A percentile compares a stretch with the other conserved stretches of the same genome.
These are phyloP conservation scores for Camelina hispida DNA, from an alignment of 345 rosid species.

Conservation along the genomic window DNA sequence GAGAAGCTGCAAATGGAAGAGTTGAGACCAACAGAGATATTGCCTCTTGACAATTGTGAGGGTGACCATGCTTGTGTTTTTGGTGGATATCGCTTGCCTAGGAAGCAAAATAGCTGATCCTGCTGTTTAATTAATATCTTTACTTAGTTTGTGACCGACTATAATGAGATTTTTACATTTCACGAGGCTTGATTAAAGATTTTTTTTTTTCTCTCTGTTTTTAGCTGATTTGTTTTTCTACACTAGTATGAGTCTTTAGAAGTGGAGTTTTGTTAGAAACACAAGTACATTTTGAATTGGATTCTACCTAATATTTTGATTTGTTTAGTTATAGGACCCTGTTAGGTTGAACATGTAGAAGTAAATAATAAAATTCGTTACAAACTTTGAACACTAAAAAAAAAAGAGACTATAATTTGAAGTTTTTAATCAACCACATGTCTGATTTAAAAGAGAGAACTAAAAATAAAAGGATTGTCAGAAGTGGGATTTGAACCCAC, in stretches of 20 bases:
- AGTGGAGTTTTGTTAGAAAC: constrained; percentile 5
- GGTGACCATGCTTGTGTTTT: constrained; percentile 86
- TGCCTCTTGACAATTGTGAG: constrained; percentile 81
- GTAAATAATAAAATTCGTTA: no score
- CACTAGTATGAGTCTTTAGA: not conserved
- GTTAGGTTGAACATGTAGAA: no score
- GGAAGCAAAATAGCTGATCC: constrained; percentile 60
- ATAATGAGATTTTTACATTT: not conserved
- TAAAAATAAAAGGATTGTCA: constrained; percentile 6
- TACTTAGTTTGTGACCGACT: constrained; percentile 4
- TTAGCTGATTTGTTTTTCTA: not conserved
- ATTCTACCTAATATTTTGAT: not conserved
- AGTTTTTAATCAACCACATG: not conserved
- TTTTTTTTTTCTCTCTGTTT: not conserved
- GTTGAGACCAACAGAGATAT: constrained; percentile 76
- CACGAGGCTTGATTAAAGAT: not conserved
- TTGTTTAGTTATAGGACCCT: not conserved
- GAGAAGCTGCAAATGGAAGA: constrained; percentile 76
- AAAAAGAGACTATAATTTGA: not conserved
- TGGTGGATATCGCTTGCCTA: constrained; percentile 78
- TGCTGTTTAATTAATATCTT: constrained; percentile 5
- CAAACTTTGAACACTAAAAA: no score
- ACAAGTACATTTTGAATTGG: not conserved
- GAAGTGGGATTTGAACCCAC: constrained; percentile 58
- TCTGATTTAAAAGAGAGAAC: not conserved